Base-by-base conservation (phyloP, 345 rosid genomes). In the Turnera subulata region DNA sequence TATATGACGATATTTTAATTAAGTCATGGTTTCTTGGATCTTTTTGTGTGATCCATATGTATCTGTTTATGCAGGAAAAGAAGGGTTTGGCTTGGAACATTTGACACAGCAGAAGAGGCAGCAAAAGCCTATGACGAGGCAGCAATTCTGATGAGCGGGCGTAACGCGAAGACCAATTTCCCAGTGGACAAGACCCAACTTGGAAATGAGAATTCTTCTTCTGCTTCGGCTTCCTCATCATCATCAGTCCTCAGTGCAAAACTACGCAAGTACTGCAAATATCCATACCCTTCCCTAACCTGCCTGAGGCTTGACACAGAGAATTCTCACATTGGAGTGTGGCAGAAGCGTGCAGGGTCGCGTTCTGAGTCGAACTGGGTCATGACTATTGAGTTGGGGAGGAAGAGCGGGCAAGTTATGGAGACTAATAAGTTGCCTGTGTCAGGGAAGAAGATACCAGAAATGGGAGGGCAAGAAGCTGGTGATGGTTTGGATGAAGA, bases 21-120 rank as follows among this genome's bases (percentile, higher is more conserved):
- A 46, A n/a, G n/a, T n/a, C 5, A 2, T 47, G 48, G 8, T 46
- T 17, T 3, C n/a, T n/a, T n/a, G n/a, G n/a, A n/a, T n/a, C n/a
- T n/a, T n/a, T n/a, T n/a, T 44, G 10, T 11, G 11, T 25, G 22
- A 43, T 25, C 13, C 4, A n/a, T 43, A 29, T n/a, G 18, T 17
- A 47, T 38, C 12, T 3, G 23, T 46, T 9, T 13, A 18, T 57
- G 37, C 55, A 86, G 90, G 78, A 86, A 86, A 58, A 71, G 88
- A 51, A 86, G 95, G 68, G 78, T 86, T 26, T 86, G 95, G 95
- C 84, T 86, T 12, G 95, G 95, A 56, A 86, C 94, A 52, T 86
- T 86, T 52, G 88, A 73, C 61, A 84, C 90, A 2, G 90, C 86
- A 2, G 90, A 84, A 68, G 83, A 76, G 53, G 95, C 90, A 26